Conservation (phyloP, 371 early-diverging fungal genomes). For the Dinochytrium kinnereticum region DNA sequence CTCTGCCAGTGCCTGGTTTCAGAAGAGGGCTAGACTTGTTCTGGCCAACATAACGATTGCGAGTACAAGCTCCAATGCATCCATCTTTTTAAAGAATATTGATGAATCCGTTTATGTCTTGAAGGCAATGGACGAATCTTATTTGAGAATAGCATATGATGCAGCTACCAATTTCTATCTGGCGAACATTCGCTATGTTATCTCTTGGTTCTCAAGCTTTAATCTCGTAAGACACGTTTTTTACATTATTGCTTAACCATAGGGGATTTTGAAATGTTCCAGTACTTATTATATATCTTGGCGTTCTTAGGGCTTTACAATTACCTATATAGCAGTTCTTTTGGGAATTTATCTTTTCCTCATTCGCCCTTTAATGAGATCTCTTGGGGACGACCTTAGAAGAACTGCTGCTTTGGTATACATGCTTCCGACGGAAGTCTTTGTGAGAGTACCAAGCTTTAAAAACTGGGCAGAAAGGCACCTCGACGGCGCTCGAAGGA, state of each 20-base stretch:
- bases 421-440: conserved; percentile 32
- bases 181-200: not conserved
- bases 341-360: conserved; percentile 21
- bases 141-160: not conserved
- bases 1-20: conserved; percentile 21
- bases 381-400: conserved; percentile 22
- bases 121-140: not conserved
- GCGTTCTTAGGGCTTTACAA: not conserved
- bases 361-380: conserved; percentile 14
- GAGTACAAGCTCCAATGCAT: not conserved
- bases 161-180: not conserved
- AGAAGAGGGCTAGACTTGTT: not conserved
- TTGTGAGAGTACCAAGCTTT: conserved; percentile 31
- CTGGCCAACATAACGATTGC: not conserved
- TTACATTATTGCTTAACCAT: too few species aligned
- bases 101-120: not conserved
- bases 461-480: conserved; percentile 20
- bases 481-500: too few species aligned
- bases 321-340: not conserved
- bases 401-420: conserved; percentile 25
- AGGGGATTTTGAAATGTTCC: conserved; percentile 1
- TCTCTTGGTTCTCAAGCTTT: conserved; percentile 7
- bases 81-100: not conserved
- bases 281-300: not conserved
- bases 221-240: conserved; percentile 7